Percentiles rank a stretch among this genome's conserved stretches.
phyloP scores from a whole-genome alignment of 2,329 filamentous ascomycete genomes.

The Reticulascus tulasneorum region DNA sequence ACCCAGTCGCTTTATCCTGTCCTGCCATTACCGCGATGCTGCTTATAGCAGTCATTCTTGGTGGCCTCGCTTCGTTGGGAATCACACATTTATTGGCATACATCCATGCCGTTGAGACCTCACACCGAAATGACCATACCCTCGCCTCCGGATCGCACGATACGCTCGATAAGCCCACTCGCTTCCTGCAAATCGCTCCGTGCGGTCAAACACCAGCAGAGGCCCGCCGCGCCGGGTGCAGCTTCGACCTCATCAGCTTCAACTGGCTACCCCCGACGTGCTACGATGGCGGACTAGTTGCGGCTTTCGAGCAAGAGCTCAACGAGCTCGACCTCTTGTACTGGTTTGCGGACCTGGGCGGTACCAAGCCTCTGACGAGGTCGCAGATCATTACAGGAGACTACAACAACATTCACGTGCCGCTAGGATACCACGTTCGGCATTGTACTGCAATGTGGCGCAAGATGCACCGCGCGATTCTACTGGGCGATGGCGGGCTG shows the following conservation, averaged over 20 bases:
- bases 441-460: conserved; percentile 12
- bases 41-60: not conserved
- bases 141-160: conserved; percentile 5
- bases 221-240: conserved; percentile 7
- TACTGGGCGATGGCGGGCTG: conserved; percentile 6
- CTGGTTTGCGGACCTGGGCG: conserved; percentile 5
- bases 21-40: not conserved
- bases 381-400: conserved; percentile 7
- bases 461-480: conserved; percentile 9
- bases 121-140: conserved; percentile 9
- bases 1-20: no score
- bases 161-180: not conserved
- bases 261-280: conserved; percentile 11
- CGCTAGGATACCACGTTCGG: conserved; percentile 7
- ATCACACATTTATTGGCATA: not conserved
- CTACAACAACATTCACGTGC: conserved; percentile 3
- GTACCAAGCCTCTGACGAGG: not conserved
- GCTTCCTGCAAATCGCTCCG: conserved; percentile 4
- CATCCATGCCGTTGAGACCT: not conserved
- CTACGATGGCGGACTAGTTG: conserved; percentile 7
- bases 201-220: conserved; percentile 6
- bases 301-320: conserved; percentile 4
- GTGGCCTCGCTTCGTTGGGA: not conserved
- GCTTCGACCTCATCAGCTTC: conserved; percentile 9
- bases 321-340: not conserved